Evolutionary conservation across 495 filamentous ascomycete genomes (phyloP), one percentile per base, ranked within the genome.

Genomic region (Podospora bellae-mahoneyi): DNA sequence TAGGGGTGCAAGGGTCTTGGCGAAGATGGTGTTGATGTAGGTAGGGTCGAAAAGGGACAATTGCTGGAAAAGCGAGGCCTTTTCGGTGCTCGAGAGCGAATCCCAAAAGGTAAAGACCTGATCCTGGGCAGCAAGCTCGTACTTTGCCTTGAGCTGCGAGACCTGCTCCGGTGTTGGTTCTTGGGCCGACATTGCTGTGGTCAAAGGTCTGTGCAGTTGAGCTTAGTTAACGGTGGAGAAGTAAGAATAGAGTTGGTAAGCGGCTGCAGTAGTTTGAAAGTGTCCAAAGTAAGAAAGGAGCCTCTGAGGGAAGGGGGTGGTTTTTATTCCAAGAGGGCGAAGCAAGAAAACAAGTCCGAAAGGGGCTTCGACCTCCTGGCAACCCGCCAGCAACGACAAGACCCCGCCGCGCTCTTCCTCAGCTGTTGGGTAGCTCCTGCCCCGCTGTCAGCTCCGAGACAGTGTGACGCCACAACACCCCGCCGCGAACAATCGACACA

Each of bases 91-190:
- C 62, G 80, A 82, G 62, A 99, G 87, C 66, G 89, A 84, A 70
- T 98, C 92, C 81, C 88, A 94, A 80, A 97, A 98, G 20, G 90
- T 84, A 76, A 98, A 92, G 55, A 99, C 92, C 57, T 99, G 95
- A 53, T 88, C 91, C 81, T 99, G 95, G 20, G 84, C 86, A 62
- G 92, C 92, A 57, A 87, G 82, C 58, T 85, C 84, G 80, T 96
- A 99, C 74, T 91, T 91, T 66, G 89, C 80, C 78, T 86, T 86
- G 26, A 99, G 87, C 71, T 88, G 80, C 61, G 92, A 83, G 70
- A 96, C 79, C 74, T 96, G 87, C 70, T 90, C 86, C 39, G 85
- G 75, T 6, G 89, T 87, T 64, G 94, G 94, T 74, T 91, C 87
- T 71, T 85, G 82, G 44, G 78, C 75, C 67, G 56, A 23, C 65